Evolutionary conservation across 2,329 filamentous ascomycete genomes (phyloP).

Genomic region (Exophiala phaeomuriformis): DNA sequence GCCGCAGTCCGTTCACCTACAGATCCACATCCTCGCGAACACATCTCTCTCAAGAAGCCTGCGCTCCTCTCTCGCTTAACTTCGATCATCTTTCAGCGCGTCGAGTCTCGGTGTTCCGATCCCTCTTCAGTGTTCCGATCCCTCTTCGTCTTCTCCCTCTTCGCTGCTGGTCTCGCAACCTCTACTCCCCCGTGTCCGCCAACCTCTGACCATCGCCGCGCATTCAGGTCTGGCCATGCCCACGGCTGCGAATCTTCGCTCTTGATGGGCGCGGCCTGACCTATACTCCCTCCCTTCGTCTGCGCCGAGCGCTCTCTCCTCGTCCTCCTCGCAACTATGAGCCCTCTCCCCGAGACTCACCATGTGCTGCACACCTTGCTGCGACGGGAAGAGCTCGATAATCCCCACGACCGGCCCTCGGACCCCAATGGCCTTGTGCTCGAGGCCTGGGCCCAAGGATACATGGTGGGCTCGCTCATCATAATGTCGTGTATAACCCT

Average conservation of each 20-base stretch:
- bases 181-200: background rate
- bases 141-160: background rate
- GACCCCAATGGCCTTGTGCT: conserved; percentile 31
- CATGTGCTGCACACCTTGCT: conserved; percentile 18
- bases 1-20: background rate
- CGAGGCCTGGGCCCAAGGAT: conserved; percentile 39
- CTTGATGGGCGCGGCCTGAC: conserved; percentile 13
- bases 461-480: conserved; percentile 39
- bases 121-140: background rate
- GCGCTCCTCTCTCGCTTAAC: background rate
- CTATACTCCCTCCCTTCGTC: background rate
- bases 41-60: background rate
- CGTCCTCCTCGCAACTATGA: conserved; percentile 13
- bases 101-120: background rate
- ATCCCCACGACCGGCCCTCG: conserved; percentile 19
- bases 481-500: conserved; percentile 40
- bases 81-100: background rate
- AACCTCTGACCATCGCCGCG: background rate
- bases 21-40: background rate
- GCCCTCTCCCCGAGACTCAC: conserved; percentile 15
- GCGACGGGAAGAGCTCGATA: conserved; percentile 16
- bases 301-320: background rate
- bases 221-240: conserved; percentile 2
- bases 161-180: background rate
- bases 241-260: conserved; percentile 1